These are phyloP conservation scores for Abelmoschus esculentus DNA, from an alignment of 345 rosid species.

Conservation along the genomic window DNA sequence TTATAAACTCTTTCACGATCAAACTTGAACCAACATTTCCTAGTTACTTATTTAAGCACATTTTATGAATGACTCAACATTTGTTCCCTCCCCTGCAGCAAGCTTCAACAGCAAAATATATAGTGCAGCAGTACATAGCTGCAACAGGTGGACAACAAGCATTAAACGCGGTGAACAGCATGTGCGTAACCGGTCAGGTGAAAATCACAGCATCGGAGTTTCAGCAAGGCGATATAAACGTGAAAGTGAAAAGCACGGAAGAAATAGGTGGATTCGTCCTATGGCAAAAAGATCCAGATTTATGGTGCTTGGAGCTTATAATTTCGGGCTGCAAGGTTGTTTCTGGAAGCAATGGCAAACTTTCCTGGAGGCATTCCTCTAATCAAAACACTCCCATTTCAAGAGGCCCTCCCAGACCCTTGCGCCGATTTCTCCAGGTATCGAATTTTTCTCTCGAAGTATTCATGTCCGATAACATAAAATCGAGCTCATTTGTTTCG, in stretches of 20 bases:
- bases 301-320: conserved; percentile 82
- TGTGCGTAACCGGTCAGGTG: conserved; percentile 80
- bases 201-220: conserved; percentile 75
- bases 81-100: conserved; percentile 36
- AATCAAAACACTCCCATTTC: conserved; percentile 57
- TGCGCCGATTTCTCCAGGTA: conserved; percentile 84
- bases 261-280: conserved; percentile 81
- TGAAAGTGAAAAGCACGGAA: conserved; percentile 20
- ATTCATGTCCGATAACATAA: background rate
- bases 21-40: background rate
- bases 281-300: conserved; percentile 86
- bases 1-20: background rate
- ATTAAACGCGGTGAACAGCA: conserved; percentile 70
- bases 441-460: background rate
- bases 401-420: conserved; percentile 73
- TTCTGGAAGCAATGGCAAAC: conserved; percentile 70
- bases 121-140: conserved; percentile 85
- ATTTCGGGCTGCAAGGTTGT: conserved; percentile 84
- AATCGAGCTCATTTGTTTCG: no score
- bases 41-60: background rate
- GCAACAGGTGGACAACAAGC: conserved; percentile 85
- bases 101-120: conserved; percentile 95
- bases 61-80: no score
- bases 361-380: conserved; percentile 82
- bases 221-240: conserved; percentile 33